Base-by-base conservation (phyloP, 2,329 filamentous ascomycete genomes). In the Fusarium nematophilum region DNA sequence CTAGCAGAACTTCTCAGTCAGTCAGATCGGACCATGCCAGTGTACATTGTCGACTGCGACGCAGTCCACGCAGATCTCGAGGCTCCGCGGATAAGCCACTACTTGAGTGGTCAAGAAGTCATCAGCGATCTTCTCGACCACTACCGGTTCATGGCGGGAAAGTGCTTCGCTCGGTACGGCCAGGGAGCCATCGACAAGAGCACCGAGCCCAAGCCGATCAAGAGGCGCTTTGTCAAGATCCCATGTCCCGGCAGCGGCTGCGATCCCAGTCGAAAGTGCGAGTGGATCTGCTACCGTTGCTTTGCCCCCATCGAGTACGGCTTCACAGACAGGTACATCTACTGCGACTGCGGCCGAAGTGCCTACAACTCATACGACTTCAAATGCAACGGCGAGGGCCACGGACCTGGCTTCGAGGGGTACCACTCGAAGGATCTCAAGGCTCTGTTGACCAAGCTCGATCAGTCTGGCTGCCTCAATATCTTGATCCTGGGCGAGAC, bases 401-500 rank as follows among this genome's bases (percentile, higher is more conserved):
- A 76, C 39, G 67, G 65, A 1, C 27, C 44, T 2, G 40, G 6
- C 2, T 77, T 13, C 31, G 34, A 23, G 9, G 52, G 42, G 5
- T 17, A 53, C 1, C 6, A 10, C 6, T 8, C 44, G 0, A 13
- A n/a, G 7, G 47, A 56, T 13, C 14, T 30, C 14, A 13, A 25
- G 17, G 6, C 21, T 4, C 21, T 23, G 10, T n/a, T 53, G n/a
- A 15, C 18, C 11, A 15, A 9, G 5, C 7, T 56, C 1, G 10
- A 44, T 2, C 29, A 18, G 0, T 30, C 30, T 9, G 65, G 75
- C 3, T 65, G 73, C 14, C 46, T 76, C 21, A 81, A 81, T 36
- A 78, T 82, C 14, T 56, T 82, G 18, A 74, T 83, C 5, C 67
- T 82, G 0, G 79, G 80, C 0, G 79, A 81, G 59, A 80, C 79